phyloP scores from a whole-genome alignment of 495 filamentous ascomycete species.

The Penicillium fimorum region DNA sequence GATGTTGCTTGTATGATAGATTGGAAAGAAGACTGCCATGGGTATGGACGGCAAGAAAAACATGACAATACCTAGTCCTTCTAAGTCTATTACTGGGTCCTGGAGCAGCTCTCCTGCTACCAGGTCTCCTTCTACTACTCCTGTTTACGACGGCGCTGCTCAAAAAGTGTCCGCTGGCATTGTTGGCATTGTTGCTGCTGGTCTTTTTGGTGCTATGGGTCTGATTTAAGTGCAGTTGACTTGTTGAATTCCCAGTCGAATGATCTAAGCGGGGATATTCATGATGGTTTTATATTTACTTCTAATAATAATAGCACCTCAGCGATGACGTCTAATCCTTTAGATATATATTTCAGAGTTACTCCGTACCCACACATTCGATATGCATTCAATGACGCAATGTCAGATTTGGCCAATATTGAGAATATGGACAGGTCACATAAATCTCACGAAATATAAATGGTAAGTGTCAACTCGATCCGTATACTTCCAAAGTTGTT shows the following conservation, averaged over 20 bases:
- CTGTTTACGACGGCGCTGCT: conserved; percentile 4
- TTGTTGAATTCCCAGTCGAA: neutral
- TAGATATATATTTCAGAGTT: neutral
- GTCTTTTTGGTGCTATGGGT: conserved; percentile 1
- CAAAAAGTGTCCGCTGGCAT: conserved; percentile 6
- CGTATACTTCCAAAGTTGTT: neutral
- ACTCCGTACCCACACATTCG: neutral
- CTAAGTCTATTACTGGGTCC: conserved; percentile 7
- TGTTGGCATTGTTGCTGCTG: conserved; percentile 7
- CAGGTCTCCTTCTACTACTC: conserved; percentile 9
- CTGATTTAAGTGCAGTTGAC: conserved; percentile 1
- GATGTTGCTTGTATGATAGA: conserved; percentile 12
- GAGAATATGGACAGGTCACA: neutral
- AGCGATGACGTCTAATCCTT: neutral
- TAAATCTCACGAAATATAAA: neutral
- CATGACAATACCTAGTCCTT: conserved; percentile 7
- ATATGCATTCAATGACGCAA: neutral
- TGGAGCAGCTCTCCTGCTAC: conserved; percentile 10
- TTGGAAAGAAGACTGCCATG: conserved; percentile 8
- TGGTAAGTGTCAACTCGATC: neutral
- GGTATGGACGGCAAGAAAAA: conserved; percentile 9
- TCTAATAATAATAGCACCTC: neutral
- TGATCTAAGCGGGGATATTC: neutral
- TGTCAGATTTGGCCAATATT: neutral
- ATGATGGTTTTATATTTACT: neutral